Evolutionary conservation across 1,139 yeast species (phyloP).

Genomic region (Protomyces gravidus): DNA sequence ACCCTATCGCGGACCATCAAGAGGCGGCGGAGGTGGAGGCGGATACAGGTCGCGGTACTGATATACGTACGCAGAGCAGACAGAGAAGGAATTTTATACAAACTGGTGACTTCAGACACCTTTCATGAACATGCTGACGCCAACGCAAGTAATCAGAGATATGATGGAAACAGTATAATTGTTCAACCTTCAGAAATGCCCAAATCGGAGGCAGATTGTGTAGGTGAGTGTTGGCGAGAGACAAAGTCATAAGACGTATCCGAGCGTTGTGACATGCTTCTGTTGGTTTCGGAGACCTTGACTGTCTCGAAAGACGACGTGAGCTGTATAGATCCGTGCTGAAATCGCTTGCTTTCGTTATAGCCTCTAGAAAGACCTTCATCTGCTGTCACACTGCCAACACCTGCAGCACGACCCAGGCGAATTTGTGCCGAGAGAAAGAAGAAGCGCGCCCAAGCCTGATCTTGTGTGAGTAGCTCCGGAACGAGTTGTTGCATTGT

Average conservation of each 20-base stretch:
- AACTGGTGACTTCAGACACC: too few relatives aligned
- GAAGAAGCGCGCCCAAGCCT: constrained; percentile 1
- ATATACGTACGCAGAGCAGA: too few relatives aligned
- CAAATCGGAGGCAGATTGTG: neutral
- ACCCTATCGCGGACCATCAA: neutral
- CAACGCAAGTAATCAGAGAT: neutral
- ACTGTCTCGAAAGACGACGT: neutral
- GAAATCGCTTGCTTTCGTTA: neutral
- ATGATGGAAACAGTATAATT: neutral
- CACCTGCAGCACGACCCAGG: neutral
- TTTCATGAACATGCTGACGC: neutral
- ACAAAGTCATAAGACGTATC: neutral
- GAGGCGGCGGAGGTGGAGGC: neutral
- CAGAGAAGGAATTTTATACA: too few relatives aligned
- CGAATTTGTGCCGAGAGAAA: constrained; percentile 1
- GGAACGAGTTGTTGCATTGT: neutral
- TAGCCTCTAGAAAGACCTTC: neutral
- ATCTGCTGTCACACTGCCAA: neutral
- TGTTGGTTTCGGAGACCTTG: neutral
- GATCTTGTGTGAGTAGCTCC: neutral
- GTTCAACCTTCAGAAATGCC: neutral
- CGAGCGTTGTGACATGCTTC: neutral
- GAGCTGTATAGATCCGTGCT: neutral
- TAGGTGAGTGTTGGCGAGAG: neutral
- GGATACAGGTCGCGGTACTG: neutral